Evolutionary conservation across 148 eudicot species (phyloP), one percentile per base, ranked within the genome.

Genomic region (Rhododendron henanense): DNA sequence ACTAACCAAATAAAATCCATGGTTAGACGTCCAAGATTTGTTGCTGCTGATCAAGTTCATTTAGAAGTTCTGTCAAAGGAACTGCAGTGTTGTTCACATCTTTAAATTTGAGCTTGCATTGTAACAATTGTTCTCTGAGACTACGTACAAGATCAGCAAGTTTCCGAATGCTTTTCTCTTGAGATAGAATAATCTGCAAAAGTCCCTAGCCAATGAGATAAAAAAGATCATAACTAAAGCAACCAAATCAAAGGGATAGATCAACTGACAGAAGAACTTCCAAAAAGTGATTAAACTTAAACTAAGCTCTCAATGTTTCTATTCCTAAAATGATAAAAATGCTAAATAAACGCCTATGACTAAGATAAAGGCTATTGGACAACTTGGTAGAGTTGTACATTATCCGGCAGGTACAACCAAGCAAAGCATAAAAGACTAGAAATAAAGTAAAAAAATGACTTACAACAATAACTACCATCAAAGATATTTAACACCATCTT

Each of bases 101-200:
- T 84, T 87, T 89, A 86, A 84, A 87, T 71, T 35, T 88, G 85
- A 86, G 79, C 55, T 81, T 87, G 88, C 94, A 92, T 78, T 87
- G 90, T 31, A 85, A 78, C 41, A 92, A 83, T 84, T 90, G 91
- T 84, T 90, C 90, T 59, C 87, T 87, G 74, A 92, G 90, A 77
- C 85, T 89, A 37, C 85, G 84, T 33, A 92, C 90, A 55, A 92
- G 91, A 81, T 88, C 94, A 78, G 88, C 90, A 41, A 92, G 92
- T 86, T 89, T 92, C 82, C 88, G 90, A 85, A 92, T 92, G 87
- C 87, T 90, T 85, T 87, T 88, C 87, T 92, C 92, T 88, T 92
- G 94, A 18, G 92, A 92, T 86, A 92, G 85, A 55, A 92, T 92
- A 15, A 92, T 91, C 94, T 92, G 91, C 83, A 37, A 61, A 82